These are phyloP conservation scores for Cyberlindnera mycetangii DNA, from an alignment of 805 yeast species.

Conservation along the genomic window DNA sequence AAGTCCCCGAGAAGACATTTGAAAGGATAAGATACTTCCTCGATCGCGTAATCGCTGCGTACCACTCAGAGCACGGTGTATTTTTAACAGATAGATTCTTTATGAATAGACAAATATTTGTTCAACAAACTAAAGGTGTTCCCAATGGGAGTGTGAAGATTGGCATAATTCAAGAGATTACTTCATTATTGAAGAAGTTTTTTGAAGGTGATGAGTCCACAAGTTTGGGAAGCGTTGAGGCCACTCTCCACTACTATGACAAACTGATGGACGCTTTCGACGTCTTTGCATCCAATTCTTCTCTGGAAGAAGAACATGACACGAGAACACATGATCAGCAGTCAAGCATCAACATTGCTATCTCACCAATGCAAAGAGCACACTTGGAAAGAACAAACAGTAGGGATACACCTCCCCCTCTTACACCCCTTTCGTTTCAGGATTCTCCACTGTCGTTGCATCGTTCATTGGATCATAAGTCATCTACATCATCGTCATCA, in stretches of 20 bases:
- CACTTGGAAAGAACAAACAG: conserved; percentile 2
- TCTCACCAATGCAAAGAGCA: conserved; percentile 1
- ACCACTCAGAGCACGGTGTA: conserved; percentile 21
- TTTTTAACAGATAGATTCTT: conserved; percentile 17
- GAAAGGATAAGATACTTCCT: conserved; percentile 14
- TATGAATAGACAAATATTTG: conserved; percentile 17
- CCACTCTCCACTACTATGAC: conserved; percentile 22
- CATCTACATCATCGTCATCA: not conserved
- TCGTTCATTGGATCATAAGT: not conserved
- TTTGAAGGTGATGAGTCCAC: conserved; percentile 7
- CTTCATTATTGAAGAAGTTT: conserved; percentile 15
- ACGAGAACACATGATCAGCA: not conserved
- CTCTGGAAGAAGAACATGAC: not conserved
- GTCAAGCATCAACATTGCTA: conserved; percentile 1
- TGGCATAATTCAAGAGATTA: conserved; percentile 25
- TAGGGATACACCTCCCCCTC: not conserved
- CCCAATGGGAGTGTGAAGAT: conserved; percentile 26
- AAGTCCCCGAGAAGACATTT: conserved; percentile 11
- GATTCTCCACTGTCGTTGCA: not conserved
- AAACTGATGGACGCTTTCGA: conserved; percentile 28
- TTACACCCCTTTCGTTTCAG: not conserved
- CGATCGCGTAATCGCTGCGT: conserved; percentile 17
- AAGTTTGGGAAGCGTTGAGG: conserved; percentile 7
- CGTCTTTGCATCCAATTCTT: conserved; percentile 8
- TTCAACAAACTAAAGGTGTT: conserved; percentile 11